These are phyloP conservation scores for Persicaria maculosa DNA, from an alignment of 148 eudicot genomes.

Conservation along the genomic window DNA sequence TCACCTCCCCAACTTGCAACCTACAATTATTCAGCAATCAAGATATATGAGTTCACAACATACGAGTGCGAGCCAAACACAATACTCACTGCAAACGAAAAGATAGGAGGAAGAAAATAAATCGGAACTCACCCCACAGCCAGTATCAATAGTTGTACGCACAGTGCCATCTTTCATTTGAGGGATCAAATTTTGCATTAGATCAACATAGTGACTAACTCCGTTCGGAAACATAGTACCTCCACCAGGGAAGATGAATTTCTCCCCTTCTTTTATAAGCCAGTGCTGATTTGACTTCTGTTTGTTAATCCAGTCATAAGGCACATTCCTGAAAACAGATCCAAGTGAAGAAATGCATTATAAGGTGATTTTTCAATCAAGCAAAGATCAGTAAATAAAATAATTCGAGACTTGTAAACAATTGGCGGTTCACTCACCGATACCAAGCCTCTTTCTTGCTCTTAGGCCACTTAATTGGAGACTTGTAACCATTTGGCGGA, in stretches of 20 bases:
- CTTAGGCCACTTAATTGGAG: constrained; percentile 92
- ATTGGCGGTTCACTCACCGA: constrained; percentile 39
- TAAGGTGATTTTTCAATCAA: background rate
- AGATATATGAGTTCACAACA: background rate
- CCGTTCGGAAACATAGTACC: constrained; percentile 98
- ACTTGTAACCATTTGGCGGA: constrained; percentile 94
- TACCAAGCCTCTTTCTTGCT: constrained; percentile 93
- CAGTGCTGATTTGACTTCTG: constrained; percentile 94
- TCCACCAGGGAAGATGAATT: constrained; percentile 91
- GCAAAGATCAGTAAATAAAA: background rate
- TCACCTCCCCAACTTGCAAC: constrained; percentile 99
- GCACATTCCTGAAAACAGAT: constrained; percentile 64
- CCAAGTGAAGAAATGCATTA: constrained; percentile 3
- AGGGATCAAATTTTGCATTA: constrained; percentile 79
- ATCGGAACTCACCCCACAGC: constrained; percentile 82
- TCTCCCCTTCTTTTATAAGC: constrained; percentile 93
- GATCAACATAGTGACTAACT: constrained; percentile 74
- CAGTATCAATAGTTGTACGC: constrained; percentile 96
- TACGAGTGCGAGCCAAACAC: too few relatives aligned
- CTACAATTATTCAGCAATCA: constrained; percentile 20
- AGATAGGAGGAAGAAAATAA: background rate
- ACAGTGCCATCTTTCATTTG: constrained; percentile 88
- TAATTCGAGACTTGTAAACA: too few relatives aligned
- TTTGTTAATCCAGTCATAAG: constrained; percentile 90
- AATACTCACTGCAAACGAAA: background rate